A percentile compares a stretch with the other conserved stretches of the same genome.
Evolutionary conservation across 805 yeast genomes (phyloP).

Genomic region (Hagleromyces aurorensis): DNA sequence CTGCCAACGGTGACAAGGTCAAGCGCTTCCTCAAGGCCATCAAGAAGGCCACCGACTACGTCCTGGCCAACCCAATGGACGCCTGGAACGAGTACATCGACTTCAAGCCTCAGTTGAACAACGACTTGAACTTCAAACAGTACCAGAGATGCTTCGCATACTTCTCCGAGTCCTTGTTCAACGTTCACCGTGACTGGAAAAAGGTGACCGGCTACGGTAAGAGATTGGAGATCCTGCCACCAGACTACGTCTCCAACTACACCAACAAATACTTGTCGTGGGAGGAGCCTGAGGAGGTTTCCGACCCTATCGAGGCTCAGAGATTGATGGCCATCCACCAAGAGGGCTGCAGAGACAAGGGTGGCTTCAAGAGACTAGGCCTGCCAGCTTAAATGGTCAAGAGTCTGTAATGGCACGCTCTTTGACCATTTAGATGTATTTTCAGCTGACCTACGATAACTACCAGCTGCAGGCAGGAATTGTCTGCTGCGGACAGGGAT

Average conservation of each 20-base stretch:
- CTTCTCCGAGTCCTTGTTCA: conserved; percentile 41
- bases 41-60: conserved; percentile 44
- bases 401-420: too few species aligned
- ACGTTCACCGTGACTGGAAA: conserved; percentile 50
- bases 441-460: too few species aligned
- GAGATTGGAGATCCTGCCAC: conserved; percentile 43
- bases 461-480: too few species aligned
- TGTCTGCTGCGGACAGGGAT: too few species aligned
- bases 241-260: conserved; percentile 43
- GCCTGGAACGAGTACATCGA: conserved; percentile 41
- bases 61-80: conserved; percentile 36
- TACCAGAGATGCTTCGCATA: conserved; percentile 49
- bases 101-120: conserved; percentile 41
- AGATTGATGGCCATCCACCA: conserved; percentile 40
- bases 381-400: conserved; percentile 19
- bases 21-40: conserved; percentile 39
- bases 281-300: conserved; percentile 41
- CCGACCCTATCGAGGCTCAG: conserved; percentile 42
- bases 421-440: too few species aligned
- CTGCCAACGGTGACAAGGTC: conserved; percentile 40
- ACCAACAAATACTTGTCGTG: conserved; percentile 43
- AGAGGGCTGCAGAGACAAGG: conserved; percentile 38
- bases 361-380: conserved; percentile 42
- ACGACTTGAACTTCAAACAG: conserved; percentile 36
- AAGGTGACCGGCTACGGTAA: conserved; percentile 50